Percentiles rank a stretch among this genome's conserved stretches.
Evolutionary conservation across 495 filamentous ascomycete species (phyloP).

Genomic region (Podospora pseudopauciseta): DNA sequence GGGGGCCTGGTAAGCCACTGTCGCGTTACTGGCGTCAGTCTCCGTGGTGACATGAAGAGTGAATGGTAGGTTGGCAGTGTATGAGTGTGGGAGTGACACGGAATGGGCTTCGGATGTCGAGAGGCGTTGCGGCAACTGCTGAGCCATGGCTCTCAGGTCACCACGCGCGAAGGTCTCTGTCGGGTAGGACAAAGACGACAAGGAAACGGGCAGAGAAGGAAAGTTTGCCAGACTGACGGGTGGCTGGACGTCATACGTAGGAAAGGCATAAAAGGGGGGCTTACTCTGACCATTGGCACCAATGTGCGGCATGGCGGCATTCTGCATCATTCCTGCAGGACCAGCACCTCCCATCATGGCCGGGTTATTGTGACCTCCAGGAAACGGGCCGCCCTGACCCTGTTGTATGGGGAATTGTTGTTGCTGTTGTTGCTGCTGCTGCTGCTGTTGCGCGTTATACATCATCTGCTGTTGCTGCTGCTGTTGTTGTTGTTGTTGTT

Average conservation of each 20-base stretch:
- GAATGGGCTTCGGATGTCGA: neutral
- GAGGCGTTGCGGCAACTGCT: conserved; percentile 11
- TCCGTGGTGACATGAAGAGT: conserved; percentile 12
- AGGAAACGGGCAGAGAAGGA: conserved; percentile 9
- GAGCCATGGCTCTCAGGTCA: neutral
- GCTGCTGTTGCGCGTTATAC: conserved; percentile 41
- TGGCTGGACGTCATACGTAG: conserved; percentile 14
- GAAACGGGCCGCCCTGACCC: conserved; percentile 41
- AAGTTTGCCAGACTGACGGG: conserved; percentile 4
- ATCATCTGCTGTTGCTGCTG: conserved; percentile 40
- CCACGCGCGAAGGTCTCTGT: neutral
- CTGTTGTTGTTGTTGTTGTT: conserved; percentile 21
- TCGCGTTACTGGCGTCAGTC: conserved; percentile 18
- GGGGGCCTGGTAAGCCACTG: conserved; percentile 53
- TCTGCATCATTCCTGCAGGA: conserved; percentile 54
- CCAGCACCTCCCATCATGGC: conserved; percentile 47
- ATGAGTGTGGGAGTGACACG: conserved; percentile 2
- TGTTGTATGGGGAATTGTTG: conserved; percentile 40
- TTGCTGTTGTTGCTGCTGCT: neutral
- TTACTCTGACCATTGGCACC: conserved; percentile 51
- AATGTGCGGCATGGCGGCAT: conserved; percentile 51
- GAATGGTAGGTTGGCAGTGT: neutral
- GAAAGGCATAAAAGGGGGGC: conserved; percentile 22
- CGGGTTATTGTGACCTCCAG: conserved; percentile 37
- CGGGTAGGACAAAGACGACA: conserved; percentile 18